These are phyloP conservation scores for Beauveria brongniartii DNA, from an alignment of 2,329 filamentous ascomycete genomes.

Conservation along the genomic window DNA sequence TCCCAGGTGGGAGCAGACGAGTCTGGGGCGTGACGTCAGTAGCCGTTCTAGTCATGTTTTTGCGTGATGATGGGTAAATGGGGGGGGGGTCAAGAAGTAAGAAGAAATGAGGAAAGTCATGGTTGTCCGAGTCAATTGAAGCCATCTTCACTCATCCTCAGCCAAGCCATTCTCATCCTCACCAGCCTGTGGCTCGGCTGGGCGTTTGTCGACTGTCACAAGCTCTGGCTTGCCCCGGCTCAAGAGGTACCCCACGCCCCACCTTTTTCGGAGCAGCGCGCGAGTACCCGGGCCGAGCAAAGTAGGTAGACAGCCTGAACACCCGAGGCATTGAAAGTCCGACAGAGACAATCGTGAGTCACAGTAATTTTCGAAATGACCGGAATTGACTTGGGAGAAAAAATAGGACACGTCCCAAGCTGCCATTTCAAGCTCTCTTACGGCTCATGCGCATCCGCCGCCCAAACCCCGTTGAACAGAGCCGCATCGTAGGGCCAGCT, in stretches of 20 bases:
- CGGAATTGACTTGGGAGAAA: background rate
- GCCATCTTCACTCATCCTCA: background rate
- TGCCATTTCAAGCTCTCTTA: background rate
- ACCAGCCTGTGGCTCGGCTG: background rate
- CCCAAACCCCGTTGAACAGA: background rate
- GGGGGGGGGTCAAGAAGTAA: background rate
- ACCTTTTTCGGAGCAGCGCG: conserved; percentile 3
- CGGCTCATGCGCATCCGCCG: background rate
- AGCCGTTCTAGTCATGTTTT: background rate
- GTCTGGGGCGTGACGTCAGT: conserved; percentile 44
- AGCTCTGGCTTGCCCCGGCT: conserved; percentile 3
- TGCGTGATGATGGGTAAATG: conserved; percentile 9
- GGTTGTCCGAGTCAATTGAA: background rate
- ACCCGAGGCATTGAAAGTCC: conserved; percentile 5
- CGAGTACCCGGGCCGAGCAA: conserved; percentile 10
- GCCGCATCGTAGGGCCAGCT: conserved; percentile 9
- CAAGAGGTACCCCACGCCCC: conserved; percentile 5
- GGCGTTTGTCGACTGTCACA: conserved; percentile 1
- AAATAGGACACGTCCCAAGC: background rate
- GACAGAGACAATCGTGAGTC: background rate
- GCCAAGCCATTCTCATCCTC: background rate
- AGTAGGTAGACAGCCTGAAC: background rate
- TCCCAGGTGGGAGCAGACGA: conserved; percentile 96
- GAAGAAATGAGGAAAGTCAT: background rate
- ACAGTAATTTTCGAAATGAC: background rate